phyloP scores from a whole-genome alignment of 1,284 basidiomycete species.

The Ustanciosporium gigantosporum region DNA sequence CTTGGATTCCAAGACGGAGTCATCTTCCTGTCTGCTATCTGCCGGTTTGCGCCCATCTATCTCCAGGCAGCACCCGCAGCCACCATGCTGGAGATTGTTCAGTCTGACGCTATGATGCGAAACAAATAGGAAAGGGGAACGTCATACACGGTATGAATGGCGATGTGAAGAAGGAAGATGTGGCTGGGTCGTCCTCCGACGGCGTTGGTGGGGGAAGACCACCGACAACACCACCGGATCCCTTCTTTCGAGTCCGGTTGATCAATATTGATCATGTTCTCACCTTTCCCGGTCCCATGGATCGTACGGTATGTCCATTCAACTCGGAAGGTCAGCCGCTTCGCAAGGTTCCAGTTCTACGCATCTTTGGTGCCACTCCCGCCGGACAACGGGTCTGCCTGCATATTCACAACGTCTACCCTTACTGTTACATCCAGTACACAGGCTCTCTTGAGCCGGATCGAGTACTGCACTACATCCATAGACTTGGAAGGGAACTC shows the following conservation, averaged over 20 bases:
- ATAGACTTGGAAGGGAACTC: constrained; percentile 71
- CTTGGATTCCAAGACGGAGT: no score
- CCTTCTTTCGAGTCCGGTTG: constrained; percentile 51
- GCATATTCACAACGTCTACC: constrained; percentile 76
- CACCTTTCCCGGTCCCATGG: constrained; percentile 27
- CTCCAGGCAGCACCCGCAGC: no score
- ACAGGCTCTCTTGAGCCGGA: constrained; percentile 58
- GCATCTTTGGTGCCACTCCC: constrained; percentile 84
- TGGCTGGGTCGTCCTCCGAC: no score
- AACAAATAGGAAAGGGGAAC: no score
- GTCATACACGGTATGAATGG: no score
- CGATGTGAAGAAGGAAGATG: no score
- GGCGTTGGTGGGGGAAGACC: no score
- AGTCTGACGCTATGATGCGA: no score
- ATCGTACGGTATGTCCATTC: constrained; percentile 49
- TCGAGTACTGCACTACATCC: constrained; percentile 71
- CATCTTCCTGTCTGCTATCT: no score
- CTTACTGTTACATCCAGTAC: constrained; percentile 67
- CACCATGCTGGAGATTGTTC: no score
- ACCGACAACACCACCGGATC: constrained; percentile 5
- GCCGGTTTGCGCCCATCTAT: no score
- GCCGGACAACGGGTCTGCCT: constrained; percentile 78
- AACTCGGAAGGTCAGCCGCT: constrained; percentile 68
- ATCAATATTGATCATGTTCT: constrained; percentile 55
- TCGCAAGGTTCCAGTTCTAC: constrained; percentile 73